Conservation (phyloP, 495 filamentous ascomycete genomes). For the Hypoxylon intermedium region DNA sequence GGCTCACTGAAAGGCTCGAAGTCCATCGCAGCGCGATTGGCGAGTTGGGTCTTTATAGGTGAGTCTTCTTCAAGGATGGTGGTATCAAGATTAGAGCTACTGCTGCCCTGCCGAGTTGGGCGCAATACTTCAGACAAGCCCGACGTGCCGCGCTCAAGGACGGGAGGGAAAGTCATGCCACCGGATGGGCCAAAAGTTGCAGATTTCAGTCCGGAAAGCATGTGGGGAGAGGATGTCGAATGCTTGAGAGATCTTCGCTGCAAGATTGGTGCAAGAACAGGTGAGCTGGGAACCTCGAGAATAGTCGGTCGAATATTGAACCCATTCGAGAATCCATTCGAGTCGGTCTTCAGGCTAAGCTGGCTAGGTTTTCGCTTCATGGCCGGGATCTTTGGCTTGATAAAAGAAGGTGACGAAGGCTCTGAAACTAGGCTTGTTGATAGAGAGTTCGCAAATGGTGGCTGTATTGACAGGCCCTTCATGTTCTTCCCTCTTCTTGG, state of each 20-base stretch:
- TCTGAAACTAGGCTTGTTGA: constrained; percentile 64
- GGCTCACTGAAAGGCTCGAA: constrained; percentile 59
- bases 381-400: constrained; percentile 73
- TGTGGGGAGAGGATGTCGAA: constrained; percentile 63
- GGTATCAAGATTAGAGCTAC: constrained; percentile 41
- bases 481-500: constrained; percentile 90
- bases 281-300: constrained; percentile 54
- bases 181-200: constrained; percentile 60
- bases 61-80: constrained; percentile 79
- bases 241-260: constrained; percentile 63
- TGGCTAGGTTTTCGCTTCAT: constrained; percentile 79
- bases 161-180: constrained; percentile 61
- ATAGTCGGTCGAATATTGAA: constrained; percentile 48
- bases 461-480: constrained; percentile 91
- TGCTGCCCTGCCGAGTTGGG: constrained; percentile 48
- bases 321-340: constrained; percentile 57
- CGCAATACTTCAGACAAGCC: constrained; percentile 58
- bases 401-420: constrained; percentile 82
- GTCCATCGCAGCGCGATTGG: constrained; percentile 59
- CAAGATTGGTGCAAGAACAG: constrained; percentile 56
- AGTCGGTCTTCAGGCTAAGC: constrained; percentile 68
- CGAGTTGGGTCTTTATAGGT: constrained; percentile 67
- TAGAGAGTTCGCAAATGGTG: constrained; percentile 62
- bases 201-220: constrained; percentile 59
- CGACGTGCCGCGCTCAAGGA: constrained; percentile 56